phyloP scores from a whole-genome alignment of 257 asterid genomes.

The Apocynum venetum region DNA sequence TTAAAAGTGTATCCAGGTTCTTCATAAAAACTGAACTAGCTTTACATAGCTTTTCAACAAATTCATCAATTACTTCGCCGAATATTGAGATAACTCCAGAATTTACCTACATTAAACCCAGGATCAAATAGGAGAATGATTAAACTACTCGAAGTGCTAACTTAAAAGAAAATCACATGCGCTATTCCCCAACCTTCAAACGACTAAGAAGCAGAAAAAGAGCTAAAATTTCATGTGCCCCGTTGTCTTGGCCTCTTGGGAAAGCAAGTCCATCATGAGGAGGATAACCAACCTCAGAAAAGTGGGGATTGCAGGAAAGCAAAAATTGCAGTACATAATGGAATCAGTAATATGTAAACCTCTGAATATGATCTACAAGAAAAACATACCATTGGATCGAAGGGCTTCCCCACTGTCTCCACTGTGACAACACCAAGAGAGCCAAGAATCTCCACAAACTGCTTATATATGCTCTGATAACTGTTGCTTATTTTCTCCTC shows the following conservation, averaged over 20 bases:
- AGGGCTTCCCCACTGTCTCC: conserved; percentile 62
- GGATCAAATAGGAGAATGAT: conserved; percentile 31
- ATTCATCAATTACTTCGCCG: conserved; percentile 55
- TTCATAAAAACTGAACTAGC: too few species aligned
- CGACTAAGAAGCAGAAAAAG: too few species aligned
- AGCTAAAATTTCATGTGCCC: too few species aligned
- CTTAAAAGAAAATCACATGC: not conserved
- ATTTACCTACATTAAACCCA: conserved; percentile 66
- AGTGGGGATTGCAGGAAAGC: too few species aligned
- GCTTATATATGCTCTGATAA: conserved; percentile 75
- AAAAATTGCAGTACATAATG: too few species aligned
- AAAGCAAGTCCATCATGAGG: too few species aligned
- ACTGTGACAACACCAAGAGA: conserved; percentile 67
- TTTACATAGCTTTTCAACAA: too few species aligned
- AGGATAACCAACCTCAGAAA: too few species aligned
- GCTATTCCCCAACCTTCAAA: not conserved
- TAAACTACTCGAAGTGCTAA: conserved; percentile 6
- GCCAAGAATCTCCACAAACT: conserved; percentile 67
- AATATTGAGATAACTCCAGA: conserved; percentile 66
- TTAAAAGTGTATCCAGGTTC: too few species aligned
- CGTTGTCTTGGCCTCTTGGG: too few species aligned
- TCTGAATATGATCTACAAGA: too few species aligned
- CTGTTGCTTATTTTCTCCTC: conserved; percentile 70
- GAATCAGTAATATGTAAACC: too few species aligned
- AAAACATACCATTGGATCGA: conserved; percentile 69